Evolutionary conservation across 1,139 yeast species (phyloP), one percentile per base, ranked within the genome.

Genomic region (Yamadazyma membranifaciens): DNA sequence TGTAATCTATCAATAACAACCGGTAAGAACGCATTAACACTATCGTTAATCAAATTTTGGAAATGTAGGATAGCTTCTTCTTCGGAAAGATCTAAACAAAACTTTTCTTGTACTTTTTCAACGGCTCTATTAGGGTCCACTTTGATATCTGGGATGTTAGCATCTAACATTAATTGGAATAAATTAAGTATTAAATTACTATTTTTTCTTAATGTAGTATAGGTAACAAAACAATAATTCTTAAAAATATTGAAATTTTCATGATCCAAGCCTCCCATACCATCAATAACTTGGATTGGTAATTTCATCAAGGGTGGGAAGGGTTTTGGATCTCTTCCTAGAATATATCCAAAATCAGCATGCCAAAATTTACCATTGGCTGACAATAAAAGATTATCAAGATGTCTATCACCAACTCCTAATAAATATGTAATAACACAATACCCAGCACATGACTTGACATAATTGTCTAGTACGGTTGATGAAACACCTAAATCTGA

Each of bases 221-320:
- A 94, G 0, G 98, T 88, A 20, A 94, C 92, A 62, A 91, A 94
- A 59, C 99, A 94, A 63, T 91, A 89, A 57, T 87, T 87, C 51
- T 95, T 80, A 63, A 94, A 94, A 46, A 85, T 80, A 50, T 82
- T 80, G 62, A 87, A 94, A 60, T 91, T 91, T 33, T 84, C 85
- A 39, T 92, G 89, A 42, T 78, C 75, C 35, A 87, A 76, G 1
- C 98, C 98, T 2, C 98, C 98, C 92, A 94, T 92, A 0, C 97
- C 98, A 49, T 92, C 98, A 34, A 94, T 87, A 16, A 94, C 87
- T 62, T 94, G 98, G 37, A 94, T 92, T 0, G 98, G 98, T 30
- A 94, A 69, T 57, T 94, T 94, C 98, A 94, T 92, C 65, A 92
- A 73, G 1, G 98, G 99, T 7, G 99, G 98, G 63, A 94, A 94